Evolutionary conservation across 768 basidiomycete genomes (phyloP).

Genomic region (Hygrocybe coccinea): DNA sequence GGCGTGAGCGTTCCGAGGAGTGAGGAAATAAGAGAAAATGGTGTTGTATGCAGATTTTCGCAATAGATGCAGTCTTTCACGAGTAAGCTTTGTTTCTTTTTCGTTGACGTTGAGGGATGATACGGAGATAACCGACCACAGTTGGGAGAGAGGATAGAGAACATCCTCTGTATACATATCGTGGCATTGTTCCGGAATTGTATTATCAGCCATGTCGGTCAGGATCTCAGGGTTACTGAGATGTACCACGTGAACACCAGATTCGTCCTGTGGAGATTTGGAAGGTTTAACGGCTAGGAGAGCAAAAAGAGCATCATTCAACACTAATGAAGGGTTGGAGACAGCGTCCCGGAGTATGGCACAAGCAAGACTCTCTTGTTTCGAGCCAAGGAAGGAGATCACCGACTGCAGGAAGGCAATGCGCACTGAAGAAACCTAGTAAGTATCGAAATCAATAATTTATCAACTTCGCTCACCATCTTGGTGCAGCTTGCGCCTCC

Average conservation of each 20-base stretch:
- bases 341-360: slow-evolving; percentile 5
- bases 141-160: slow-evolving; percentile 13
- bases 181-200: slow-evolving; percentile 12
- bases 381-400: slow-evolving; percentile 11
- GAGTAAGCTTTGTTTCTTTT: slow-evolving; percentile 12
- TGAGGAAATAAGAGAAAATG: slow-evolving; percentile 1
- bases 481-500: slow-evolving; percentile 16
- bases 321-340: slow-evolving; percentile 6
- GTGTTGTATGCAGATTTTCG: not conserved
- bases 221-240: slow-evolving; percentile 12
- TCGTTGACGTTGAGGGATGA: slow-evolving; percentile 11
- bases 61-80: slow-evolving; percentile 10
- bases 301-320: slow-evolving; percentile 12
- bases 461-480: slow-evolving; percentile 15
- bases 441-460: not conserved
- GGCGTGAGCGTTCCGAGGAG: not conserved
- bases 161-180: slow-evolving; percentile 15
- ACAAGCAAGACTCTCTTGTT: slow-evolving; percentile 15
- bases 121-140: slow-evolving; percentile 6
- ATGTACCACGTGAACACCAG: slow-evolving; percentile 7
- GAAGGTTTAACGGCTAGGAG: slow-evolving; percentile 13
- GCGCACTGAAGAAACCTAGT: slow-evolving; percentile 13
- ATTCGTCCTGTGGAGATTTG: not conserved
- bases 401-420: slow-evolving; percentile 18
- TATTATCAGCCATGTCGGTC: slow-evolving; percentile 13